A percentile compares a stretch with the other conserved stretches of the same genome.
Conservation (phyloP, 345 rosid genomes). For the Geranium brycei region DNA sequence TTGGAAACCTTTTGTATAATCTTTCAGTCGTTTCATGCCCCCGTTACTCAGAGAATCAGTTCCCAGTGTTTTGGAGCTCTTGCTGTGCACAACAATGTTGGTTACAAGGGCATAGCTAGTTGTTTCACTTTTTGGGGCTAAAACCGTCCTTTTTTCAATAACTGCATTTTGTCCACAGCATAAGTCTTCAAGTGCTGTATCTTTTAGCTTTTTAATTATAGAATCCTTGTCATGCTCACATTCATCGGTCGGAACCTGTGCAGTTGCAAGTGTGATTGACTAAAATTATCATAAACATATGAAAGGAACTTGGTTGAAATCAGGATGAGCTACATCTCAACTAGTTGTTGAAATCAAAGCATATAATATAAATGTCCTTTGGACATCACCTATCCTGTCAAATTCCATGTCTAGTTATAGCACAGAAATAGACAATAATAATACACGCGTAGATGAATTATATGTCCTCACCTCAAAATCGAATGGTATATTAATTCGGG, state of each 20-base stretch:
- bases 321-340: not conserved
- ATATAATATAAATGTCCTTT: too few relatives aligned
- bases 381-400: too few relatives aligned
- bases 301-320: not conserved
- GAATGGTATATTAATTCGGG: conserved; percentile 57
- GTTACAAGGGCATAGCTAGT: conserved; percentile 53
- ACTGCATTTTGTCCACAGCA: conserved; percentile 43
- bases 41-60: conserved; percentile 26
- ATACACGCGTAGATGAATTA: not conserved
- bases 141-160: conserved; percentile 23
- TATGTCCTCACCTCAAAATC: conserved; percentile 41
- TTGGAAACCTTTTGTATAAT: conserved; percentile 22
- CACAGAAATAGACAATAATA: too few relatives aligned
- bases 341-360: not conserved
- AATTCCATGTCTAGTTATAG: too few relatives aligned
- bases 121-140: conserved; percentile 41
- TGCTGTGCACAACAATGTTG: conserved; percentile 23
- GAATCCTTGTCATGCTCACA: conserved; percentile 33
- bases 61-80: conserved; percentile 22
- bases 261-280: not conserved
- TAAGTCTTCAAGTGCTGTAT: conserved; percentile 35
- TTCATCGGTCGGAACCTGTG: conserved; percentile 38
- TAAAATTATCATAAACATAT: too few relatives aligned
- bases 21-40: conserved; percentile 33
- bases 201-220: conserved; percentile 35